Percentiles rank a stretch among this genome's conserved stretches.
Evolutionary conservation across 208 protist genomes (phyloP).

Genomic region (Trypanosoma caninum): DNA sequence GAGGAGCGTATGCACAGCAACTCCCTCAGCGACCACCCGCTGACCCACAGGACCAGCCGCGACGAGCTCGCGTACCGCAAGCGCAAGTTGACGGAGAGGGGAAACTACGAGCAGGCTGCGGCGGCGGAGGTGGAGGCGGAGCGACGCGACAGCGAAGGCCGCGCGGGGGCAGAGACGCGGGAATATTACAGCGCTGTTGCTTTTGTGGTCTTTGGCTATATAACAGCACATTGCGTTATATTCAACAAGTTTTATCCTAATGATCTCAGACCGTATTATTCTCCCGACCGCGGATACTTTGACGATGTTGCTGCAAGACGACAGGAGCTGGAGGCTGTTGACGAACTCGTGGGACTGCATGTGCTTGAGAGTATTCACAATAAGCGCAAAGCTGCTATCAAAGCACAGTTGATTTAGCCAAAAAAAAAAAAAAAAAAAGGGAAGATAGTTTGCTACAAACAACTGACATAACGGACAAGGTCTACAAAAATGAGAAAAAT

Average conservation of each 20-base stretch:
- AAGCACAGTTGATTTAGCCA: conserved; percentile 22
- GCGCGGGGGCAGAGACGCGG: conserved; percentile 57
- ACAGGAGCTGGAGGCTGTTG: conserved; percentile 57
- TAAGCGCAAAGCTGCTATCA: conserved; percentile 58
- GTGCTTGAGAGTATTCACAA: conserved; percentile 81
- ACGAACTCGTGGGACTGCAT: conserved; percentile 73
- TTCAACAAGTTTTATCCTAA: conserved; percentile 82
- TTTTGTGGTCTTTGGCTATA: conserved; percentile 71
- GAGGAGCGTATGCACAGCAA: conserved; percentile 87
- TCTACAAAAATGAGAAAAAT: too few relatives aligned
- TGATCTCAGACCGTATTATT: conserved; percentile 75
- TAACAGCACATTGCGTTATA: conserved; percentile 68
- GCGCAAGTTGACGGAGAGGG: conserved; percentile 80
- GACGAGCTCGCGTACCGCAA: conserved; percentile 82
- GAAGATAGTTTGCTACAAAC: too few relatives aligned
- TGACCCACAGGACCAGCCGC: conserved; percentile 77
- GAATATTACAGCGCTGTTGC: conserved; percentile 85
- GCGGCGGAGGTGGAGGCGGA: conserved; percentile 71
- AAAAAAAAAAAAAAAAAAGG: neutral
- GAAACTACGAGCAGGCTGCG: conserved; percentile 73
- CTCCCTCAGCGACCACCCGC: conserved; percentile 76
- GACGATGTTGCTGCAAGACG: conserved; percentile 74
- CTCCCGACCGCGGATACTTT: conserved; percentile 75
- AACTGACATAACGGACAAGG: too few relatives aligned
- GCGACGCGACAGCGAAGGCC: conserved; percentile 56